Base-by-base conservation (phyloP, 2,329 filamentous ascomycete genomes). In the Beauveria caledonica region DNA sequence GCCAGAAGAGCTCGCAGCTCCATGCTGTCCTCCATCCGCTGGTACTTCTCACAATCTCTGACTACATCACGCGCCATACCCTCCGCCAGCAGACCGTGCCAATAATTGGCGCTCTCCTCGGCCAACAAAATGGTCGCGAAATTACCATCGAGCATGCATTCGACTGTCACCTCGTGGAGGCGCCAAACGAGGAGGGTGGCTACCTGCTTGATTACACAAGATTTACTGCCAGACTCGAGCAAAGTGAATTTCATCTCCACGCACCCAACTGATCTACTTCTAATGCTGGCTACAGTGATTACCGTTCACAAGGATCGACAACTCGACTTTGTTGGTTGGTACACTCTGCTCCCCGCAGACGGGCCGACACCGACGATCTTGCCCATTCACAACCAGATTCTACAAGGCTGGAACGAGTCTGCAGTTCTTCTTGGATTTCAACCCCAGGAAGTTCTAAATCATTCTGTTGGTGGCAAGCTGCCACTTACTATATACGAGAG, bases 141-240 rank as follows among this genome's bases (percentile, higher is more conserved):
- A 88, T 97, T 67, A 96, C 90, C 10, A 86, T 97, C 65, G 93
- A 97, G 73, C 88, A 96, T 77, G 92, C 90, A 4, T 97, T 96
- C 70, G 92, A 97, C 70, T 91, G 89, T 72, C 84, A 87, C 63
- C 77, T 85, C 1, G 70, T 72, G 36, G 71, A 69, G 63, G 72
- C 76, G 19, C 69, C 71, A 52, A 71, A 73, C 15, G 70, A 78
- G 0, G 78, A 85, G 48, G 84, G 82, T 36, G 78, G 85, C 49
- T 80, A 86, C 46, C 72, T 84, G 36, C 75, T 96, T 9, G 83
- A 92, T 65, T 73, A 80, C 58, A 76, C 76, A 3, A 95, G 89
- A 85, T 97, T 97, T 70, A 76, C 77, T 45, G 81, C 86, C 61
- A 86, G 94, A 63, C 74, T 97, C 63, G 87, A 94, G 66, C 90